Evolutionary conservation across 139 green algal genomes (phyloP).

Genomic region (Axilococcus clingmanii): DNA sequence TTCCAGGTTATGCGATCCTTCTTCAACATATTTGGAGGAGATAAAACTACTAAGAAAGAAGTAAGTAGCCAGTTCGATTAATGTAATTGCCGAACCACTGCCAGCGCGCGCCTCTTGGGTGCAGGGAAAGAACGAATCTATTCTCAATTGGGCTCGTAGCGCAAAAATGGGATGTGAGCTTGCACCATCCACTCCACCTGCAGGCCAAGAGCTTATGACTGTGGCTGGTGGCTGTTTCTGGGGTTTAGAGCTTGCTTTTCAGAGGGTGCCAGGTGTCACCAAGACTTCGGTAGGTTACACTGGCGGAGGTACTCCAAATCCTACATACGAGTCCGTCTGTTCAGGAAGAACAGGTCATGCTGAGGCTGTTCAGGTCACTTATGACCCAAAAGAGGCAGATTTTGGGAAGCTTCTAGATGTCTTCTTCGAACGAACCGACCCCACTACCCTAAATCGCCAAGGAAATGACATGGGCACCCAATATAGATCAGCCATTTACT

Average conservation of each 20-base stretch:
- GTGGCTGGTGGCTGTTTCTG: conserved; percentile 80
- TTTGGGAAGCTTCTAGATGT: conserved; percentile 61
- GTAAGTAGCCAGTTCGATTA: no score
- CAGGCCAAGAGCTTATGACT: conserved; percentile 43
- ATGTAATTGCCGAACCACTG: neutral
- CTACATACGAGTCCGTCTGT: conserved; percentile 80
- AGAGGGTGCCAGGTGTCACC: conserved; percentile 62
- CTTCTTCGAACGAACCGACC: conserved; percentile 64
- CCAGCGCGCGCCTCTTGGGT: neutral
- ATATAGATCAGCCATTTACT: conserved; percentile 78
- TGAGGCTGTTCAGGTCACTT: conserved; percentile 59
- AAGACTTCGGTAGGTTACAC: conserved; percentile 68
- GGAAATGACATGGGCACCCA: conserved; percentile 68
- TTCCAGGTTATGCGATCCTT: neutral
- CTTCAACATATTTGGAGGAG: neutral
- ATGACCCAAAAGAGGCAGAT: conserved; percentile 51
- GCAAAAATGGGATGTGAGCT: conserved; percentile 35
- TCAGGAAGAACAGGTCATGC: conserved; percentile 69
- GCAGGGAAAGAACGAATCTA: conserved; percentile 37
- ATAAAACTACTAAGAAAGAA: neutral
- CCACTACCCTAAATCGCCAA: conserved; percentile 66
- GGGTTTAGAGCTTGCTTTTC: conserved; percentile 62
- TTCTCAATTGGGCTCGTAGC: conserved; percentile 25
- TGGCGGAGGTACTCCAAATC: conserved; percentile 35
- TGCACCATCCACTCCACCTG: conserved; percentile 32